These are phyloP conservation scores for Citrus reticulata DNA, from an alignment of 345 rosid genomes.

Conservation along the genomic window DNA sequence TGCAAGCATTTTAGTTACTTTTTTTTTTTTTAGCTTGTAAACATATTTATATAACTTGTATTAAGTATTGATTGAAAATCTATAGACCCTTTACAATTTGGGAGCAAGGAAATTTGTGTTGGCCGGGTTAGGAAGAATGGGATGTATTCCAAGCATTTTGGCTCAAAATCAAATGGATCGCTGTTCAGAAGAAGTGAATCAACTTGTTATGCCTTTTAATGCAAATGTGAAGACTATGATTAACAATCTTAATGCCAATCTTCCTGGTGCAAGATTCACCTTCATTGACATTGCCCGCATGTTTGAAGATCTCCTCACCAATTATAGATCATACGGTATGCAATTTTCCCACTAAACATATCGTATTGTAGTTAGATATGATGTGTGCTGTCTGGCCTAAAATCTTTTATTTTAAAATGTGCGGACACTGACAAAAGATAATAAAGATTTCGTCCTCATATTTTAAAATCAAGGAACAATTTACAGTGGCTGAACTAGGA, in stretches of 20 bases:
- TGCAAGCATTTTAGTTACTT: no score
- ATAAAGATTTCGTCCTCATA: no score
- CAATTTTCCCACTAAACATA: not conserved
- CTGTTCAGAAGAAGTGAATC: conserved; percentile 85
- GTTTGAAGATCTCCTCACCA: conserved; percentile 57
- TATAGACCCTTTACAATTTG: conserved; percentile 66
- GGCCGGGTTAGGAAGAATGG: conserved; percentile 86
- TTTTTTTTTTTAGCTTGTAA: no score
- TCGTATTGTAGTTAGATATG: not conserved
- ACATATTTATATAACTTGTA: not conserved
- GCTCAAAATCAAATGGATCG: conserved; percentile 61
- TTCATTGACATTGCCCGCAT: conserved; percentile 55
- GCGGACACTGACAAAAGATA: not conserved
- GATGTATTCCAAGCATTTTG: conserved; percentile 94
- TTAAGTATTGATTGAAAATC: no score
- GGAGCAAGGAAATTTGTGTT: conserved; percentile 82
- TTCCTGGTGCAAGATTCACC: conserved; percentile 60
- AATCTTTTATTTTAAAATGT: no score
- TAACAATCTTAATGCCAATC: conserved; percentile 54
- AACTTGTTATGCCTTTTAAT: conserved; percentile 71
- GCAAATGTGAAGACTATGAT: conserved; percentile 75
- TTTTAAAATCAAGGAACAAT: no score
- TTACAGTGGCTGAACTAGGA: no score
- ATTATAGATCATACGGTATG: conserved; percentile 59
- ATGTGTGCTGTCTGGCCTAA: not conserved